phyloP scores from a whole-genome alignment of 768 basidiomycete genomes.

The Coprinopsis cinerea region DNA sequence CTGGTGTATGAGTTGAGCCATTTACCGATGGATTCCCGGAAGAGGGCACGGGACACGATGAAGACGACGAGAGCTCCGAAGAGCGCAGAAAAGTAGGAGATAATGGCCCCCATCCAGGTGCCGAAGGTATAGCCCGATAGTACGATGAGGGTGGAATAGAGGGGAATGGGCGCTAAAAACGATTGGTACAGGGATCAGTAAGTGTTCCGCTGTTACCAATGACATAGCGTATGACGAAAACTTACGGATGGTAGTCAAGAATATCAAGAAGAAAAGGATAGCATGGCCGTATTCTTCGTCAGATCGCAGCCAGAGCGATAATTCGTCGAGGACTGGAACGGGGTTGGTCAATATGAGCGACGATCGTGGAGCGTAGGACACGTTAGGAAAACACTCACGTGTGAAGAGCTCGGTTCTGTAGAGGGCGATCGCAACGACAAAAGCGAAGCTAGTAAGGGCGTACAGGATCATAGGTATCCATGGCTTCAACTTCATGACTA shows the following conservation, averaged over 20 bases:
- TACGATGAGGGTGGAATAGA: slow-evolving; percentile 91
- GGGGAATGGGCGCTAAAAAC: slow-evolving; percentile 70
- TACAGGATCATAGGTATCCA: slow-evolving; percentile 80
- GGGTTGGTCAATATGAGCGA: neutral
- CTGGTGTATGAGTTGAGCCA: slow-evolving; percentile 68
- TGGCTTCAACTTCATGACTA: slow-evolving; percentile 56
- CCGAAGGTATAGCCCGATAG: slow-evolving; percentile 91
- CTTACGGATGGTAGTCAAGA: slow-evolving; percentile 85
- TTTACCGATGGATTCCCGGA: slow-evolving; percentile 63
- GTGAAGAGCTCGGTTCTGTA: slow-evolving; percentile 80
- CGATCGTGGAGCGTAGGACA: slow-evolving; percentile 3
- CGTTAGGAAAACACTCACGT: slow-evolving; percentile 44
- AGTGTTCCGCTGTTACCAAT: neutral
- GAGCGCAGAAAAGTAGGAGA: slow-evolving; percentile 85
- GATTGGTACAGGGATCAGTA: slow-evolving; percentile 2
- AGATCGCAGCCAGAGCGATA: slow-evolving; percentile 71
- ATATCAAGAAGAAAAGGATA: slow-evolving; percentile 77
- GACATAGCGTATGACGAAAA: slow-evolving; percentile 14
- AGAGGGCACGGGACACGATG: slow-evolving; percentile 65
- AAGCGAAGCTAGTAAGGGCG: slow-evolving; percentile 68
- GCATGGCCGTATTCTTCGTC: slow-evolving; percentile 71
- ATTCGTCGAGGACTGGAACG: slow-evolving; percentile 66
- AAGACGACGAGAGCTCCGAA: slow-evolving; percentile 83
- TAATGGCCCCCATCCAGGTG: slow-evolving; percentile 73
- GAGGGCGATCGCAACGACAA: slow-evolving; percentile 75